Conservation (phyloP, 2,329 filamentous ascomycete species). For the Aphanocladium album region DNA sequence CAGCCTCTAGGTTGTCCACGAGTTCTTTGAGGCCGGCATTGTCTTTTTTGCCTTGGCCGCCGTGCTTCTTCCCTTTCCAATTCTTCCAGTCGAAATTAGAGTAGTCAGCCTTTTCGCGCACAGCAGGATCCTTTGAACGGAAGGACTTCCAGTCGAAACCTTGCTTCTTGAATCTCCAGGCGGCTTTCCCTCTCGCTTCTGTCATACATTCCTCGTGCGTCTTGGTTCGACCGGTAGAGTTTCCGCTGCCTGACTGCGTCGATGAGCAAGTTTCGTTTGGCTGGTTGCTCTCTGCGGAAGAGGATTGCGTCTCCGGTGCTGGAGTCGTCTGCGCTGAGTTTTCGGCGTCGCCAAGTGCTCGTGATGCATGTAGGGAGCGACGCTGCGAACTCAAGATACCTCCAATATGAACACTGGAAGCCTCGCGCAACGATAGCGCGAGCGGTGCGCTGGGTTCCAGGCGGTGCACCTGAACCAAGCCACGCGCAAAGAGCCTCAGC, state of each 20-base stretch:
- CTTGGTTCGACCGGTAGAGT: neutral
- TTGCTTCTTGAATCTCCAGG: slow-evolving; percentile 7
- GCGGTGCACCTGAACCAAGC: slow-evolving; percentile 36
- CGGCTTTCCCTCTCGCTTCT: neutral
- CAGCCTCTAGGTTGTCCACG: slow-evolving; percentile 4
- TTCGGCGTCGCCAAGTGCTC: neutral
- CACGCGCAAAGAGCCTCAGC: slow-evolving; percentile 44
- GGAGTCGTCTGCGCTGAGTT: neutral
- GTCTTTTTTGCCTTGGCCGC: neutral
- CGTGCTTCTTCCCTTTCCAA: slow-evolving; percentile 7
- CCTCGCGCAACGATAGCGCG: neutral
- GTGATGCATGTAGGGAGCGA: neutral
- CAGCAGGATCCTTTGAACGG: neutral
- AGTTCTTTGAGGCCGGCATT: neutral
- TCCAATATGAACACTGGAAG: neutral
- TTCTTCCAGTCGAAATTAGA: slow-evolving; percentile 8
- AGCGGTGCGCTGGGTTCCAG: slow-evolving; percentile 19
- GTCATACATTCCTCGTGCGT: neutral
- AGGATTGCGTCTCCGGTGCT: neutral
- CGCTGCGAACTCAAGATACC: neutral
- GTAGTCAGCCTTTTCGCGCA: neutral
- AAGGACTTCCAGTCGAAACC: slow-evolving; percentile 12
- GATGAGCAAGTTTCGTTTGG: neutral
- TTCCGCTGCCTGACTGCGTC: neutral
- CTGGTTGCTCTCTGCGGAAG: neutral